These are phyloP conservation scores for Passiflora organensis DNA, from an alignment of 345 rosid species.

Conservation along the genomic window DNA sequence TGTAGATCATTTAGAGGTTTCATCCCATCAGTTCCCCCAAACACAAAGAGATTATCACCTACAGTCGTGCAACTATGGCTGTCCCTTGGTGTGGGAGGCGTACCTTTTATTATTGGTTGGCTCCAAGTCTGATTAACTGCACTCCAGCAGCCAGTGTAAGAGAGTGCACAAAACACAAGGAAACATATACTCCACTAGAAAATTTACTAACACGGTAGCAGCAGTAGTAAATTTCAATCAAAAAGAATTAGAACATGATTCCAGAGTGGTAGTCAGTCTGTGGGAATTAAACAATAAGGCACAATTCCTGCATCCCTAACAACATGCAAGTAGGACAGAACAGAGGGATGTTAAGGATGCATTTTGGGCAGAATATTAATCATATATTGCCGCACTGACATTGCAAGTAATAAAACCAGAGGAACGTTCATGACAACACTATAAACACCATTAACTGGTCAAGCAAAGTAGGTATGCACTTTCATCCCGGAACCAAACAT, in stretches of 20 bases:
- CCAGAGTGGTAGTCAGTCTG: too few species aligned
- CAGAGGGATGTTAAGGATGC: too few species aligned
- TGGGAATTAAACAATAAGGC: too few species aligned
- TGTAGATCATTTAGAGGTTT: constrained; percentile 77
- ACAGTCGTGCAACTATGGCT: constrained; percentile 87
- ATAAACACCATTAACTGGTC: too few species aligned
- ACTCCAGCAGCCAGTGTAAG: constrained; percentile 17
- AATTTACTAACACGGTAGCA: constrained; percentile 6
- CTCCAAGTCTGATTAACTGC: constrained; percentile 83
- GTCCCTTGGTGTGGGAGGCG: constrained; percentile 79
- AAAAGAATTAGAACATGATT: neutral
- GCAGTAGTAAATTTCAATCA: neutral
- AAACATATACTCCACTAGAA: neutral
- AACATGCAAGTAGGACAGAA: too few species aligned
- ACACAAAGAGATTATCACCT: constrained; percentile 66
- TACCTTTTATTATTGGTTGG: constrained; percentile 64
- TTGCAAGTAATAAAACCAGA: too few species aligned
- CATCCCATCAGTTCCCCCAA: constrained; percentile 93
- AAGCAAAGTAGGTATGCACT: too few species aligned
- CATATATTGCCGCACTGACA: too few species aligned
- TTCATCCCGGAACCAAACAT: too few species aligned
- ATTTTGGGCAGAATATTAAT: too few species aligned
- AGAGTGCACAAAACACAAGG: constrained; percentile 1
- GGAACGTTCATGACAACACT: too few species aligned
- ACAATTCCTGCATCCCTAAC: too few species aligned